Conservation (phyloP, 768 basidiomycete species). For the Collybia sp. region DNA sequence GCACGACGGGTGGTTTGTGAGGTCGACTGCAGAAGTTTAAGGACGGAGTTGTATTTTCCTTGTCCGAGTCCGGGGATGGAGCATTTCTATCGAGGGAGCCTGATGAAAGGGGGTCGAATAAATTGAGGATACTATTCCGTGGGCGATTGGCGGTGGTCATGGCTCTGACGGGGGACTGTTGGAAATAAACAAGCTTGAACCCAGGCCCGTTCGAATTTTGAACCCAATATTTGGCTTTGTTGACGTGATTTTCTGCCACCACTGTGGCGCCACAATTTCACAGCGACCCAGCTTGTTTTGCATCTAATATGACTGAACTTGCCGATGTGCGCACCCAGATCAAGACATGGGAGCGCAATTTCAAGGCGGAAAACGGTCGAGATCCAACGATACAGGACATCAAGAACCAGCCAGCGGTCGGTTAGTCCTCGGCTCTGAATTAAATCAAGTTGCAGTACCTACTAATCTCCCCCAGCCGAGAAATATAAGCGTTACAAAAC, state of each 20-base stretch:
- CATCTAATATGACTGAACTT: constrained; percentile 43
- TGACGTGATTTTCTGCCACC: constrained; percentile 25
- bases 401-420: constrained; percentile 52
- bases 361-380: constrained; percentile 48
- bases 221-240: constrained; percentile 30
- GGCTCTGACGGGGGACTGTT: not conserved
- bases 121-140: constrained; percentile 39
- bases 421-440: constrained; percentile 32
- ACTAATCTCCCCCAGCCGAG: constrained; percentile 42
- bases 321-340: constrained; percentile 59
- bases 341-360: constrained; percentile 74
- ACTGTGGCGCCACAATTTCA: no score
- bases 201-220: constrained; percentile 10
- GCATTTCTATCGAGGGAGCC: constrained; percentile 12
- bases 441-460: constrained; percentile 9
- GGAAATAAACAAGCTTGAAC: constrained; percentile 7
- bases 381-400: constrained; percentile 72
- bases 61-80: constrained; percentile 35
- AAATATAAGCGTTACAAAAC: constrained; percentile 84
- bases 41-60: constrained; percentile 36
- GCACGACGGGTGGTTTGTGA: constrained; percentile 17
- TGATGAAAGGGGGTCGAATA: constrained; percentile 47
- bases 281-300: no score
- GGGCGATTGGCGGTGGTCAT: constrained; percentile 32
- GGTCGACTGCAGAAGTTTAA: constrained; percentile 28